Conservation (phyloP, 768 basidiomycete species). For the Termitomyces sp. region DNA sequence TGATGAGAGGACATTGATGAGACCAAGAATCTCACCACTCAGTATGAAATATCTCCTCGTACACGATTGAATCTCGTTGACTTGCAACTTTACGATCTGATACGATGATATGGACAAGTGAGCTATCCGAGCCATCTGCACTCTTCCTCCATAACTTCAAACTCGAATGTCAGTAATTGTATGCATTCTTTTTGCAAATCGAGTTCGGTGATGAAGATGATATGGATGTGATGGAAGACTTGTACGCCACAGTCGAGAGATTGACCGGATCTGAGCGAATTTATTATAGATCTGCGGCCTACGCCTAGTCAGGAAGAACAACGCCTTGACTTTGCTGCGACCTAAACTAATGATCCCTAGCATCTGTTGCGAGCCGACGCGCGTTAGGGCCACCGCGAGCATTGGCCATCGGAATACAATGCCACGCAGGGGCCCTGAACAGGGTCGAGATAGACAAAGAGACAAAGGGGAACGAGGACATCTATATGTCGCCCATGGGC, state of each 20-base stretch:
- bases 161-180: not conserved
- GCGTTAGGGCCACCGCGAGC: not conserved
- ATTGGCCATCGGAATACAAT: not conserved
- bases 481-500: not conserved
- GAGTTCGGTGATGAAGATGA: not conserved
- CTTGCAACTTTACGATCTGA: not conserved
- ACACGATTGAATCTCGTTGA: too few species aligned
- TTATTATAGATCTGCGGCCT: not conserved
- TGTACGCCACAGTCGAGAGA: not conserved
- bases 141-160: not conserved
- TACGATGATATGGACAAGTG: too few species aligned
- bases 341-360: too few species aligned
- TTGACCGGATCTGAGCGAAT: not conserved
- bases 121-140: too few species aligned
- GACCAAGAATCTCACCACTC: too few species aligned
- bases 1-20: too few species aligned
- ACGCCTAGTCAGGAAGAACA: not conserved
- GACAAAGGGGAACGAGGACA: not conserved
- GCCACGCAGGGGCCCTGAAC: not conserved
- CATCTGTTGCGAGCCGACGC: not conserved
- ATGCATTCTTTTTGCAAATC: too few species aligned
- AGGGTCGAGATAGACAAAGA: not conserved
- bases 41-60: too few species aligned
- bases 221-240: not conserved
- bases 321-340: not conserved